Conservation (phyloP, 257 asterid genomes). For the Przewalskia tangutica region DNA sequence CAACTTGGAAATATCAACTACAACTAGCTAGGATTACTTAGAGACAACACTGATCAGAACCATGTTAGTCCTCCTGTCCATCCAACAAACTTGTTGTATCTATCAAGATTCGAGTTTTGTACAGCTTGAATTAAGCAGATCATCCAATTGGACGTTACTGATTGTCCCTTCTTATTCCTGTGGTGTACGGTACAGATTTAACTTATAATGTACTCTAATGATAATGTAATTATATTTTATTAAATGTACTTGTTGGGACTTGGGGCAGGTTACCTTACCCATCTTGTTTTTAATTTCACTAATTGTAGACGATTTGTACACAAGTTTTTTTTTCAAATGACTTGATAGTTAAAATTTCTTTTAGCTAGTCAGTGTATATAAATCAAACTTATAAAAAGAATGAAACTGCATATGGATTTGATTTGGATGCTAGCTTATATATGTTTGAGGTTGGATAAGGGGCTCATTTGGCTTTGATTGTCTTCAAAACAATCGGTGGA, state of each 20-base stretch:
- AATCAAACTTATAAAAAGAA: too few species aligned
- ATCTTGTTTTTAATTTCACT: too few species aligned
- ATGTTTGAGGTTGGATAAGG: neutral
- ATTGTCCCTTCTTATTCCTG: neutral
- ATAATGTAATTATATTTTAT: too few species aligned
- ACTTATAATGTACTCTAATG: too few species aligned
- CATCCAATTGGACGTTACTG: neutral
- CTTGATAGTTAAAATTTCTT: too few species aligned
- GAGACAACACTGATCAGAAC: neutral
- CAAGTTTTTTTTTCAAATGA: too few species aligned
- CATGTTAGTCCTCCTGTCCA: neutral
- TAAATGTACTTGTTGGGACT: too few species aligned
- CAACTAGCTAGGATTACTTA: neutral
- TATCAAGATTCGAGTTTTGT: neutral
- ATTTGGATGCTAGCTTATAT: neutral
- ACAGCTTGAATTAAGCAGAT: neutral
- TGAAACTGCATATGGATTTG: too few species aligned
- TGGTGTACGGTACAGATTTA: neutral
- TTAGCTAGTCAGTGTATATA: too few species aligned
- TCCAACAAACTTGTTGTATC: neutral
- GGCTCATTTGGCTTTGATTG: neutral
- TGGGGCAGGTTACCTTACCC: too few species aligned
- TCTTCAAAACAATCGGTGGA: neutral
- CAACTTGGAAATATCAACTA: neutral
- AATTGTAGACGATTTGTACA: too few species aligned